Percentiles rank a stretch among this genome's conserved stretches.
phyloP scores from a whole-genome alignment of 495 filamentous ascomycete species.

The Penicillium maclennaniae region DNA sequence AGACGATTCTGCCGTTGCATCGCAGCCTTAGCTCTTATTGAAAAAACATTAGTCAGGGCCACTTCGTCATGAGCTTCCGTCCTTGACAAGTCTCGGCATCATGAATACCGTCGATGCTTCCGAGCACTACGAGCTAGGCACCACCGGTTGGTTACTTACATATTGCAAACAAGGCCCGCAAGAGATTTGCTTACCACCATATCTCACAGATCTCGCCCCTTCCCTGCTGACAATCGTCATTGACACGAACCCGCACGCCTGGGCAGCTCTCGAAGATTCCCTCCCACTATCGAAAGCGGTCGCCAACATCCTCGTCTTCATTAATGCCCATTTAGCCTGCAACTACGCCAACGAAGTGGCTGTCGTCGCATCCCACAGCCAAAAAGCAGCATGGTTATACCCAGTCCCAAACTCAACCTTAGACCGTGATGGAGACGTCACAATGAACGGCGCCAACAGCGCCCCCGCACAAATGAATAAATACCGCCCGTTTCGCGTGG shows the following conservation, averaged over 20 bases:
- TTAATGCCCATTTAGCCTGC: conserved; percentile 91
- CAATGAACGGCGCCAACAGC: conserved; percentile 27
- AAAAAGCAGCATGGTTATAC: conserved; percentile 85
- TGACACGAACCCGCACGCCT: conserved; percentile 95
- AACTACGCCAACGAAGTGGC: conserved; percentile 90
- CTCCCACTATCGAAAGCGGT: conserved; percentile 83
- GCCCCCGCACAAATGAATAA: conserved; percentile 66
- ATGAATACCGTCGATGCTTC: conserved; percentile 92
- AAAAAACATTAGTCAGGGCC: conserved; percentile 1
- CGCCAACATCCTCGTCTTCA: conserved; percentile 89
- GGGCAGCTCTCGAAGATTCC: conserved; percentile 69
- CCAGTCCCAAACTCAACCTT: conserved; percentile 41
- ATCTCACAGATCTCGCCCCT: conserved; percentile 59
- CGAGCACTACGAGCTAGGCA: conserved; percentile 67
- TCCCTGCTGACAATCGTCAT: conserved; percentile 88
- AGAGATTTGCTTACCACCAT: neutral
- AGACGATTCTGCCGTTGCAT: neutral
- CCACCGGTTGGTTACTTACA: conserved; percentile 13
- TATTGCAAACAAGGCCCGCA: neutral
- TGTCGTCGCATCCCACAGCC: conserved; percentile 82
- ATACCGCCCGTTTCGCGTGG: conserved; percentile 82
- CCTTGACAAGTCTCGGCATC: conserved; percentile 22
- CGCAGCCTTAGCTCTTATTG: neutral
- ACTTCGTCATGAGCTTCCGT: conserved; percentile 13
- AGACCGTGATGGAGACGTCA: conserved; percentile 36